Evolutionary conservation across 305 asterid species (phyloP).

Genomic region (Fraxinus baroniana): DNA sequence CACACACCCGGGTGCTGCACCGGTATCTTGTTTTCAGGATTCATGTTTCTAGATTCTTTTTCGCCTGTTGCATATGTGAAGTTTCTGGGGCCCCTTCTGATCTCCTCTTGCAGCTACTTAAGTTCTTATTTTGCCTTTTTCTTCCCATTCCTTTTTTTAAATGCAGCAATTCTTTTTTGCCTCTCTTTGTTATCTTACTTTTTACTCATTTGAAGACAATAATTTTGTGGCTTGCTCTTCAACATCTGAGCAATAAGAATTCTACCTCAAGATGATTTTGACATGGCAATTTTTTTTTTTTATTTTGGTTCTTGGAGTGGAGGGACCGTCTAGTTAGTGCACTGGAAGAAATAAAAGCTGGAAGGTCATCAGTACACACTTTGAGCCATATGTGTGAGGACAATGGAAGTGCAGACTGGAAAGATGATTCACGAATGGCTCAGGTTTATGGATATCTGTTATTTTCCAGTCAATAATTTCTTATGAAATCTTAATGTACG

Average conservation of each 20-base stretch:
- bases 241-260: neutral
- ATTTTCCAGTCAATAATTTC: conserved; percentile 20
- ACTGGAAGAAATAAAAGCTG: conserved; percentile 57
- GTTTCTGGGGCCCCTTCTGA: conserved; percentile 4
- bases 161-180: neutral
- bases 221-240: neutral
- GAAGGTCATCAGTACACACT: conserved; percentile 45
- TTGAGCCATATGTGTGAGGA: conserved; percentile 35
- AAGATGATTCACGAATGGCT: conserved; percentile 39
- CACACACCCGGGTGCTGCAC: conserved; percentile 90
- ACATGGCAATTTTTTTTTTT: neutral
- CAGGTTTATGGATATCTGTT: conserved; percentile 41
- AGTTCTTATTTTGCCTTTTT: conserved; percentile 6
- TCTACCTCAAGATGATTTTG: conserved; percentile 8
- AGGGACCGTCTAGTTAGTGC: conserved; percentile 81
- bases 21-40: conserved; percentile 56
- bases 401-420: conserved; percentile 43
- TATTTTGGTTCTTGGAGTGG: conserved; percentile 54
- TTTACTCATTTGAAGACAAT: conserved; percentile 6
- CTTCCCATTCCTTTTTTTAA: neutral
- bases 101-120: conserved; percentile 15
- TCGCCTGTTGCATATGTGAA: conserved; percentile 7
- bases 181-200: neutral
- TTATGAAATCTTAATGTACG: conserved; percentile 12
- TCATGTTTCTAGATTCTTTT: conserved; percentile 10